Conservation (phyloP, 768 basidiomycete species). For the Calocybe cyanea region DNA sequence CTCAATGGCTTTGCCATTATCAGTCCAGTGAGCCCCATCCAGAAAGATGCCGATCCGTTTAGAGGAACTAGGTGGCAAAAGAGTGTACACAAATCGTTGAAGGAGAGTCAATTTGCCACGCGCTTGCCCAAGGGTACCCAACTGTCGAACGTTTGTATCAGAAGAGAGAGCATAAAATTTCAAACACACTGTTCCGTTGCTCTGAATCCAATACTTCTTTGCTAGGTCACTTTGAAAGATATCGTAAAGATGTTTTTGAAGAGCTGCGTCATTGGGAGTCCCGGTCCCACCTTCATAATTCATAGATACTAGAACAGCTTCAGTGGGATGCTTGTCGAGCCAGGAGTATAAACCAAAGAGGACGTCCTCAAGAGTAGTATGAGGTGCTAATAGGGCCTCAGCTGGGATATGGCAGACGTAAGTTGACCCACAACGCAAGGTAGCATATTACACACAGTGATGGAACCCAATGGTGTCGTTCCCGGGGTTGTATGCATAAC, state of each 20-base stretch:
- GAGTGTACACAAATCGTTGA: constrained; percentile 41
- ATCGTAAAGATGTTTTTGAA: constrained; percentile 39
- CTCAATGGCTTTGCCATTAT: constrained; percentile 43
- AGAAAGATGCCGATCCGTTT: constrained; percentile 44
- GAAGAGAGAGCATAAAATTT: background rate
- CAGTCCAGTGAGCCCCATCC: constrained; percentile 40
- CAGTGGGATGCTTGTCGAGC: constrained; percentile 48
- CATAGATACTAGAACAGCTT: constrained; percentile 46
- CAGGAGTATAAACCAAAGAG: constrained; percentile 49
- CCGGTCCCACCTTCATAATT: constrained; percentile 46
- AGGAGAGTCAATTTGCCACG: constrained; percentile 50
- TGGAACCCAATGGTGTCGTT: constrained; percentile 48
- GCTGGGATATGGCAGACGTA: constrained; percentile 19
- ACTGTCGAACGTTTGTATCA: constrained; percentile 20
- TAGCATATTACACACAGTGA: constrained; percentile 32
- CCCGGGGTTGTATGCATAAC: constrained; percentile 47
- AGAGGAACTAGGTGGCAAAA: constrained; percentile 33
- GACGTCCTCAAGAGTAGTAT: constrained; percentile 45
- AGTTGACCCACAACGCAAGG: background rate
- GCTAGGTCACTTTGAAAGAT: constrained; percentile 34
- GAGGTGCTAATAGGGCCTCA: constrained; percentile 38
- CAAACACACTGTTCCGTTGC: constrained; percentile 33
- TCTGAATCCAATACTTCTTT: constrained; percentile 44
- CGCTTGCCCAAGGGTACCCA: constrained; percentile 47
- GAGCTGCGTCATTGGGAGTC: constrained; percentile 36